Evolutionary conservation across 352 stramenopile genomes (phyloP), one percentile per base, ranked within the genome.

Genomic region (Phytophthora tubulina): DNA sequence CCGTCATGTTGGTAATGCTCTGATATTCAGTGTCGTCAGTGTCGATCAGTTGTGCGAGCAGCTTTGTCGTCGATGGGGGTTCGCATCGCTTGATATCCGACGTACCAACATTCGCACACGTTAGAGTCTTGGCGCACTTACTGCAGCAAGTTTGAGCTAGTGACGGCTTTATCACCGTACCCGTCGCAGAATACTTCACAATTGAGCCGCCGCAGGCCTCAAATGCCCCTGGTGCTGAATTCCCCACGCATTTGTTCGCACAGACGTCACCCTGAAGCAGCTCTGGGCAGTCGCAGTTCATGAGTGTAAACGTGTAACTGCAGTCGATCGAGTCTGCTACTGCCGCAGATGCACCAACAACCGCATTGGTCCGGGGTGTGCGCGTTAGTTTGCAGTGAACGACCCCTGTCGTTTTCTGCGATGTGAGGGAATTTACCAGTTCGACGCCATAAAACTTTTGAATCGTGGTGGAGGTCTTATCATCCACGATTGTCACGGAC

Each of bases 331-430:
- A 33, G 46, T 57, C 63, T 41, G 32, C 45, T 21, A 44, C 35
- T 14, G 44, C 33, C 21, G 44, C 21, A 27, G 21, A 27, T 27
- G 21, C 21, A 27, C 21, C 21, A 35, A 35, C 31, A 15, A 62
- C 17, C 0, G 4, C 13, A 35, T 57, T 63, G 7, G 6, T 35
- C 7, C 17, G 44, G 3, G 36, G 36, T 13, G 54, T 65, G 4
- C 63, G 63, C 17, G 67, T 65, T 36, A 92, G 91, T n/a, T 48
- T 69, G 70, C 85, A 92, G 3, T 39, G 31, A n/a, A 87, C 38
- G 0, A 61, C 58, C 17, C 86, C 78, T 35, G 63, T 63, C 14
- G 85, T 89, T 17, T 71, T 54, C 3, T 56, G 38, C 3, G 57
- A 46, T 1, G 82, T 92, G 10, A 66, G 60, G 6, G 69, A 69